A percentile compares a stretch with the other conserved stretches of the same genome.
phyloP scores from a whole-genome alignment of 257 asterid genomes.

The Oldenlandia corymbosa region DNA sequence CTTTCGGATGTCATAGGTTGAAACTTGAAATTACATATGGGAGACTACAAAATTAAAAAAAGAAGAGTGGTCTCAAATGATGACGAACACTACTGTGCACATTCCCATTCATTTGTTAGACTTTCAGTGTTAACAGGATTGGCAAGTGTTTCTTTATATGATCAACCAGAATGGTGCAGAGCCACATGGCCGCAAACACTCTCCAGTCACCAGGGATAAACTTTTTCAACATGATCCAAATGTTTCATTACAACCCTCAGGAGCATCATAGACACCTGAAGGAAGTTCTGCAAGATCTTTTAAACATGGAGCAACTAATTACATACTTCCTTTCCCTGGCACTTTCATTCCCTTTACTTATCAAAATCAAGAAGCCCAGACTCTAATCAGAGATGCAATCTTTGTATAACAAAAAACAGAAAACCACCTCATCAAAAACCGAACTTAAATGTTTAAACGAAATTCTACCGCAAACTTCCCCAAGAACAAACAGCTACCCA shows the following conservation, averaged over 20 bases:
- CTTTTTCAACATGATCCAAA: not conserved
- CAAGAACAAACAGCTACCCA: not conserved
- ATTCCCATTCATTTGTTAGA: not conserved
- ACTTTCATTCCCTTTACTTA: not conserved
- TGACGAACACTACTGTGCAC: not conserved
- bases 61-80: not conserved
- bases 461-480: not conserved
- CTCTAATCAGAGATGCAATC: not conserved
- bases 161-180: not conserved
- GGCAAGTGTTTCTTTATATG: not conserved
- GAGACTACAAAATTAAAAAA: not conserved
- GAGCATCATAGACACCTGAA: too few relatives aligned
- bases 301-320: conserved; percentile 2
- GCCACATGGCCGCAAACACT: not conserved
- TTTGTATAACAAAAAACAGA: not conserved
- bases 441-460: not conserved
- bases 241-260: too few relatives aligned
- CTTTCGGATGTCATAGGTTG: conserved; percentile 2
- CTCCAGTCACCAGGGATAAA: not conserved
- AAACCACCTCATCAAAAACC: not conserved
- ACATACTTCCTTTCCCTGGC: not conserved
- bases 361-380: not conserved
- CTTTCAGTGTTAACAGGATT: not conserved
- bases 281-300: too few relatives aligned
- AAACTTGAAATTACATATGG: not conserved